Evolutionary conservation across 202 grass and related monocot species (phyloP).

Genomic region (Setaria viridis): DNA sequence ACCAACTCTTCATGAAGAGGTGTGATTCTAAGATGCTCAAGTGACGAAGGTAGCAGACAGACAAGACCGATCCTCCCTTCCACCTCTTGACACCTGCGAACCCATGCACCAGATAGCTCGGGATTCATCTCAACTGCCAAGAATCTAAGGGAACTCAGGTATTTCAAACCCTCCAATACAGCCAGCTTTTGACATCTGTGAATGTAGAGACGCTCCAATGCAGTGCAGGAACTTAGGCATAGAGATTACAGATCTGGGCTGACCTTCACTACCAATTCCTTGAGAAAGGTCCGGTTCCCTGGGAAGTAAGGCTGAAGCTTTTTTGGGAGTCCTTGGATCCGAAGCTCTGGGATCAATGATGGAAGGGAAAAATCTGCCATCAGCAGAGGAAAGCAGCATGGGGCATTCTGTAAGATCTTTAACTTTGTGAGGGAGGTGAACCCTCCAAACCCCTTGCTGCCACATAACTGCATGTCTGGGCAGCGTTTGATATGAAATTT

Average conservation of each 20-base stretch:
- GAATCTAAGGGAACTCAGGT: not conserved
- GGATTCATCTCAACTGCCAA: not conserved
- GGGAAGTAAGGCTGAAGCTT: constrained; percentile 16
- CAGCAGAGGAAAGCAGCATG: not conserved
- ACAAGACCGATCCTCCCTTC: not conserved
- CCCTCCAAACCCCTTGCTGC: not conserved
- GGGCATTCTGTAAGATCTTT: fast-evolving
- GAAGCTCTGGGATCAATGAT: not conserved
- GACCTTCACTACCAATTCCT: too few relatives aligned
- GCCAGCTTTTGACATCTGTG: not conserved
- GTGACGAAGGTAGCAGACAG: not conserved
- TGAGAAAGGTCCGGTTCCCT: too few relatives aligned
- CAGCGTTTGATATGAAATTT: not conserved
- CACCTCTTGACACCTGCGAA: not conserved
- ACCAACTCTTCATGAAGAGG: not conserved
- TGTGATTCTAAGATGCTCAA: not conserved
- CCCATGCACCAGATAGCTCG: not conserved
- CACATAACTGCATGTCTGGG: not conserved
- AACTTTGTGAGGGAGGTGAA: constrained; percentile 24
- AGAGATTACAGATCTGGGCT: not conserved
- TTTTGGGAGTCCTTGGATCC: not conserved
- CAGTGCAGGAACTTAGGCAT: not conserved
- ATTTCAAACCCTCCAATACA: not conserved
- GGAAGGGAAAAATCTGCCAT: not conserved
- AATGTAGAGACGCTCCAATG: not conserved